Evolutionary conservation across 106 monocot species (phyloP), one percentile per base, ranked within the genome.

Genomic region (Phalaenopsis aphrodite): DNA sequence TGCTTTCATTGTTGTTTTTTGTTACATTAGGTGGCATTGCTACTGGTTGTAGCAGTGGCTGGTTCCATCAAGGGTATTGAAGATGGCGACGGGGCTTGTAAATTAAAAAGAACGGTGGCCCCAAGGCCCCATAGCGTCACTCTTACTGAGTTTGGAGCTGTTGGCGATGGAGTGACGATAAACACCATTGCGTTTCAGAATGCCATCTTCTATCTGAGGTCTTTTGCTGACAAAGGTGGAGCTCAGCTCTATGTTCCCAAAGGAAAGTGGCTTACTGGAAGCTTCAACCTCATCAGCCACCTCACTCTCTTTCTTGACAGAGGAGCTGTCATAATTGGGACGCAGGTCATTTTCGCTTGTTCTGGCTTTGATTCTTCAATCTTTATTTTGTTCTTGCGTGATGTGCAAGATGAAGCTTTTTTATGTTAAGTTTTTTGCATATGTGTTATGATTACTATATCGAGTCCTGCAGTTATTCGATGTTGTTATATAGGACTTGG

Each of bases 181-280:
- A 97, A 97, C 58, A 94, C 94, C 2, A 43, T 94, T 6, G 92
- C 94, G n/a, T 97, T 97, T 75, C 94, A 97, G 79, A 97, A 97
- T 78, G 96, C 96, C 8, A 74, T 94, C 15, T 97, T 97, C 82
- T 97, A 97, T 75, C 47, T 89, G 17, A 88, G 76, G 39, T 97
- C 96, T 0, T 94, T 97, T 82, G 86, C 94, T 1, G 92, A 97
- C 80, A 97, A 97, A 81, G 96, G 96, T 49, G 96, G 94, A 15
- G 96, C 96, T 79, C 96, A 97, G 86, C 81, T 97, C 4, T 97
- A 90, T 76, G 87, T 97, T 42, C 96, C 96, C 11, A 85, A 87
- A 75, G 96, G 96, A 41, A 79, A 81, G 41, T 97, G 94, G 92
- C 85, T 97, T 17, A 92, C 92, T 0, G 94, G 92, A 69, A 92